Evolutionary conservation across 305 asterid genomes (phyloP), one percentile per base, ranked within the genome.

Genomic region (Rubia tinctorum): DNA sequence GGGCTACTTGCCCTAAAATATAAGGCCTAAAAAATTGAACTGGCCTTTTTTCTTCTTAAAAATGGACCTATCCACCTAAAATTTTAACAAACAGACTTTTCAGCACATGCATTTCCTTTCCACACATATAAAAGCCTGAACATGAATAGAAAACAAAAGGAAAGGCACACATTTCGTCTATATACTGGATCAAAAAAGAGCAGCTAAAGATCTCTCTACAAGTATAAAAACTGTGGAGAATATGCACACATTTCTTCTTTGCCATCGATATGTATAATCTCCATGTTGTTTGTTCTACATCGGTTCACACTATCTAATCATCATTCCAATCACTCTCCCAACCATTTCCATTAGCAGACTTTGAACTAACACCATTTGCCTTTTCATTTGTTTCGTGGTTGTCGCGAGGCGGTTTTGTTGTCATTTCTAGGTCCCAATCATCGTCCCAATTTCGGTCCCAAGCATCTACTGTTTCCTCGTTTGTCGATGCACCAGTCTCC

Each of bases 401-500:
- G 17, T 71, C 80, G n/a, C 80, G 79, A 0, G 86, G 79, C 17
- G 90, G 65, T 42, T 69, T 64, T 66, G 76, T 82, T 9, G 84
- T 87, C 22, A 80, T 82, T 62, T 89, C 91, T 56, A 82, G 89
- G 71, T 87, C 97, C 96, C 97, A 89, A 23, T 84, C 88, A 5
- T 82, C 92, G 17, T 83, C 92, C 97, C 97, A 91, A 61, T 79
- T 78, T 43, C 88, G 82, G 69, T 87, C 89, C 92, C 97, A 89
- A 27, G 83, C 82, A 12, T 79, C 85, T 7, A 73, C 66, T 14
- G 83, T 58, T 78, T 82, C 91, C 11, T 77, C 68, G n/a, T 80
- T 71, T 22, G 55, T 58, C 1, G 86, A 75, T 18, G 80, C 23
- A n/a, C 61, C 42, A 43, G 86, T 72, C 7, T 75, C 76, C n/a